These are phyloP conservation scores for Stephanocyclus meneghinianus DNA, from an alignment of 352 stramenopile species.

Conservation along the genomic window DNA sequence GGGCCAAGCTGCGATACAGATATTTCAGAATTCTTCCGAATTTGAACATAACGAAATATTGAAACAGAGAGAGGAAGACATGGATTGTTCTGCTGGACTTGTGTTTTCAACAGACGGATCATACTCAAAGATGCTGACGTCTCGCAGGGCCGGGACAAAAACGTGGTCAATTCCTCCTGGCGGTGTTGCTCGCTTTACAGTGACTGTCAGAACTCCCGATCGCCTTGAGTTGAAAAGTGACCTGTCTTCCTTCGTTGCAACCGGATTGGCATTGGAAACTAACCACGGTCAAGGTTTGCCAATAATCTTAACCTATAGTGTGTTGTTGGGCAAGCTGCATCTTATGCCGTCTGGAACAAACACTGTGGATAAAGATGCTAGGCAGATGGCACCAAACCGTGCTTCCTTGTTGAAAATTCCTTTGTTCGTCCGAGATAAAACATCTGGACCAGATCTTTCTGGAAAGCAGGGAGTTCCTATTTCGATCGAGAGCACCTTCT, in stretches of 20 bases:
- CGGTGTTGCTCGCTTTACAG: constrained; percentile 63
- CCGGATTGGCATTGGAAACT: constrained; percentile 71
- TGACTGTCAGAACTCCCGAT: constrained; percentile 60
- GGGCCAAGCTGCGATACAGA: constrained; percentile 26
- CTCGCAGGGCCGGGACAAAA: constrained; percentile 49
- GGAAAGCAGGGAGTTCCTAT: constrained; percentile 23
- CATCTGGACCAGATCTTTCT: background rate
- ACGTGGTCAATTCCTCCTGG: constrained; percentile 70
- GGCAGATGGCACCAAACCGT: constrained; percentile 1
- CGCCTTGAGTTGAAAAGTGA: constrained; percentile 63
- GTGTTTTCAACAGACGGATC: constrained; percentile 50
- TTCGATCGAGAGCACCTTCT: constrained; percentile 48
- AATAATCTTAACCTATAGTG: constrained; percentile 72
- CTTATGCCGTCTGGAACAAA: constrained; percentile 19
- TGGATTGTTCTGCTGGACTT: constrained; percentile 39
- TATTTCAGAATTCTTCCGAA: constrained; percentile 39
- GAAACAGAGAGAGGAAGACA: constrained; percentile 19
- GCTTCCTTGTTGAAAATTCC: constrained; percentile 2
- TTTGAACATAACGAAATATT: constrained; percentile 29
- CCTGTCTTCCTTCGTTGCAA: constrained; percentile 72
- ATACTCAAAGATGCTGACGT: constrained; percentile 31
- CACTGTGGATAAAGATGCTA: background rate
- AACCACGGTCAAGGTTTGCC: constrained; percentile 74
- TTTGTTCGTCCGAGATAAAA: constrained; percentile 17
- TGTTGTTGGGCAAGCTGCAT: constrained; percentile 65